Evolutionary conservation across 2,329 filamentous ascomycete genomes (phyloP), one percentile per base, ranked within the genome.

Genomic region (Colletotrichum sidae): DNA sequence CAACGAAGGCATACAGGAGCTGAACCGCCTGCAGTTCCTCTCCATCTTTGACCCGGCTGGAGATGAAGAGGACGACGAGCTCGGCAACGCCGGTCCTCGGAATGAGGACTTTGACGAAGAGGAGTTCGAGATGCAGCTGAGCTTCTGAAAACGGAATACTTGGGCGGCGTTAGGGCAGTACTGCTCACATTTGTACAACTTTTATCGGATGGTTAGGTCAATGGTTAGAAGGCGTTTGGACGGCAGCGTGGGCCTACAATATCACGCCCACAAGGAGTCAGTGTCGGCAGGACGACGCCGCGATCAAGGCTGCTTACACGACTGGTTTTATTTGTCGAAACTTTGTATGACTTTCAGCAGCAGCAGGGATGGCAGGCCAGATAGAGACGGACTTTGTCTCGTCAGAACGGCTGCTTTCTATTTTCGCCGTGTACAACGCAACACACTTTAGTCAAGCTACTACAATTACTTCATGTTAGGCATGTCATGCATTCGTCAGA

Each of bases 1-100:
- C 12, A 55, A 52, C 8, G 65, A 74, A 8, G 77, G 77, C 17
- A 74, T 75, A 38, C 75, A 79, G 57, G 75, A 74, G 55, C 74
- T 74, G 69, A 69, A 77, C 50, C 81, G 79, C 33, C 84, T 86
- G 0, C 80, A 83, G 3, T 89, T 89, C 70, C 75, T 88, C 49
- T 84, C 82, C 12, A 86, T 89, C 25, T 90, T 90, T 70, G 83
- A 88, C 33, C 74, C 75, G 4, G 72, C 77, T n/a, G 81, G 81
- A 4, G 81, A 84, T 7, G 81, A 83, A 7, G 79, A 83, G n/a
- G 76, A 79, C 12, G 77, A 80, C 6, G 74, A 70, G 11, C 72
- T 77, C 10, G 78, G 74, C 8, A 73, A 71, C 6, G 64, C 77
- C 8, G 60, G 44, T 15, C 64, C 54, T 8, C 33, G 45, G 15